phyloP scores from a whole-genome alignment of 306 rosid species.

The Prunus kanzakura region DNA sequence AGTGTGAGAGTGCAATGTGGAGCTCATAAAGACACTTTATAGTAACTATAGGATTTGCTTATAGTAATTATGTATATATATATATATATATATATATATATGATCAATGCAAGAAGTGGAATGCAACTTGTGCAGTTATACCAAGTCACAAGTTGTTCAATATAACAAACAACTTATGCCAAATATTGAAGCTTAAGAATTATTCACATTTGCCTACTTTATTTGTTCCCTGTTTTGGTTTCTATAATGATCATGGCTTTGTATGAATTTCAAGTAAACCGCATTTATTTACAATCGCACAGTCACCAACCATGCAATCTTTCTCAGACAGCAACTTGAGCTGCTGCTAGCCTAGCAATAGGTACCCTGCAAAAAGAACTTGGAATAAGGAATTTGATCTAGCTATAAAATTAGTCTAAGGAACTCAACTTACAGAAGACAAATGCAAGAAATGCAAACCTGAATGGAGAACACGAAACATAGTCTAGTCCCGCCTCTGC shows the following conservation, averaged over 20 bases:
- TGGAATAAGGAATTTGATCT: slow-evolving; percentile 2
- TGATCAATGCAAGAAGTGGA: background rate
- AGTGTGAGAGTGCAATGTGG: too few relatives aligned
- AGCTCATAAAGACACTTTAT: too few relatives aligned
- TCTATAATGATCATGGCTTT: background rate
- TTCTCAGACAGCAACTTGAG: slow-evolving; percentile 64
- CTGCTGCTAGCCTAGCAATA: slow-evolving; percentile 97
- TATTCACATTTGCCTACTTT: background rate
- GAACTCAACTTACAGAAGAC: background rate
- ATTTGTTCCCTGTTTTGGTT: background rate
- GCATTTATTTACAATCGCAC: background rate
- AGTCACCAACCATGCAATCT: background rate
- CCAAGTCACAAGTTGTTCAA: background rate
- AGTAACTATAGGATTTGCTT: too few relatives aligned
- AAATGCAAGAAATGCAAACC: slow-evolving; percentile 35
- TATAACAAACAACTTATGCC: too few relatives aligned
- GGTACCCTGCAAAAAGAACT: slow-evolving; percentile 63
- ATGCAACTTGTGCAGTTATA: background rate
- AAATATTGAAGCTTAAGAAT: background rate
- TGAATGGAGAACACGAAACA: slow-evolving; percentile 97
- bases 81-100: too few relatives aligned
- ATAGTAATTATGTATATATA: too few relatives aligned
- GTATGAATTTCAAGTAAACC: background rate
- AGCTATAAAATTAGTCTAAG: background rate
- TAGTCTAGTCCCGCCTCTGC: slow-evolving; percentile 93